Evolutionary conservation across 2,329 filamentous ascomycete genomes (phyloP), one percentile per base, ranked within the genome.

Genomic region (Curvularia verruculosa): DNA sequence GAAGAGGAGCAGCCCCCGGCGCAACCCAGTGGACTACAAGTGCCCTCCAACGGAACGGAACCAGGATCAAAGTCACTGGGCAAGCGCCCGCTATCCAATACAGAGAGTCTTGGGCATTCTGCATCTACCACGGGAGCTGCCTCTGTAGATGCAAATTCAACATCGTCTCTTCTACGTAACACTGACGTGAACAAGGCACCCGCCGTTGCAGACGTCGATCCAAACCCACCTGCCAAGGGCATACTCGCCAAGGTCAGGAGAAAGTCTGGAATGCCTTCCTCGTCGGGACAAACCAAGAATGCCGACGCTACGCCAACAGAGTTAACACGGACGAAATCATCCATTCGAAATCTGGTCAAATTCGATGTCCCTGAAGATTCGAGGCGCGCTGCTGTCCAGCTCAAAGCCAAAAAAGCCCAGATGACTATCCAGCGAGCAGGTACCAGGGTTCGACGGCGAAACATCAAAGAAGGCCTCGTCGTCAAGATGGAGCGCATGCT

Each of bases 401-500:
- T 77, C 44, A 75, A 73, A 52, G 76, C 77, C 7, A 75, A 75
- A 52, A 68, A 76, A 45, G 73, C 75, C 3, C 76, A 79, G 55
- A 72, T 76, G 66, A 72, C 70, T 12, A 67, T 75, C 10, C 72
- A 73, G 60, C 71, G 70, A 23, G 67, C 74, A 18, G 68, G 69
- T 1, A 70, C 67, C 13, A 72, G 64, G 24, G 56, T 81, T 23
- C 68, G 79, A 23, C 76, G 79, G 50, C 66, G 72, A 50, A 78
- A 75, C 58, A 69, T 78, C 43, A 77, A 78, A 48, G 82, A 86
- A 63, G 87, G 87, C 5, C 82, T 87, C 59, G 84, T 89, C 49
- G 78, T 89, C 55, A 88, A 88, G 72, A 86, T 87, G 74, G 86
- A 89, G 68, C 85, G 83, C 57, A 89, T 89, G 87, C 81, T 89